Conservation (phyloP, 2,329 filamentous ascomycete species). For the Cercospora sp. region DNA sequence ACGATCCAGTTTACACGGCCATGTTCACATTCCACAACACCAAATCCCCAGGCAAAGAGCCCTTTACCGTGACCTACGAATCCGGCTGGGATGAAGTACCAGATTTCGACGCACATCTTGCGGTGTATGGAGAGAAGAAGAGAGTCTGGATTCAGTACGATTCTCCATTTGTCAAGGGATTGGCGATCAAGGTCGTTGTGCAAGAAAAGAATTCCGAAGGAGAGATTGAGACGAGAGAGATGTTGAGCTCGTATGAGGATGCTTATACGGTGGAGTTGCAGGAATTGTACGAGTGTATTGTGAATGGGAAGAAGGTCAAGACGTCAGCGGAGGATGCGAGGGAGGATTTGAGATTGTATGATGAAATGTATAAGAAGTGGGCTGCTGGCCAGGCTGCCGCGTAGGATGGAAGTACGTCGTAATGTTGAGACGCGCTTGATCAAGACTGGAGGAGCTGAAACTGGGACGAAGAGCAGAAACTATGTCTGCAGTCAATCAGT, state of each 20-base stretch:
- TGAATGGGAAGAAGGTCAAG: slow-evolving; percentile 44
- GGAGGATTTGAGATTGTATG: slow-evolving; percentile 42
- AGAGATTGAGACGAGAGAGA: slow-evolving; percentile 29
- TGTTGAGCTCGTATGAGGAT: slow-evolving; percentile 52
- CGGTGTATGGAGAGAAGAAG: slow-evolving; percentile 57
- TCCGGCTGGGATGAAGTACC: slow-evolving; percentile 57
- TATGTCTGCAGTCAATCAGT: background rate
- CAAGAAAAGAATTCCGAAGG: slow-evolving; percentile 46
- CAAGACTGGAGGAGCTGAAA: too few relatives aligned
- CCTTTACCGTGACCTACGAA: slow-evolving; percentile 59
- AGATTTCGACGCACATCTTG: slow-evolving; percentile 54
- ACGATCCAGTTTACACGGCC: slow-evolving; percentile 40
- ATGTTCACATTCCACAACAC: slow-evolving; percentile 48
- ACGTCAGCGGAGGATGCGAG: slow-evolving; percentile 46
- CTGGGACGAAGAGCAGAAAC: too few relatives aligned
- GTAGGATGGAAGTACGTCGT: background rate
- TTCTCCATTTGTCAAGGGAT: slow-evolving; percentile 58
- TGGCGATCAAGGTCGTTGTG: slow-evolving; percentile 53
- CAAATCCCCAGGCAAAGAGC: slow-evolving; percentile 15
- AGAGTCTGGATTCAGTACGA: slow-evolving; percentile 58
- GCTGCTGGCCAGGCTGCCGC: background rate
- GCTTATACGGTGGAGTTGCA: slow-evolving; percentile 48
- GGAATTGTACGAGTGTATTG: slow-evolving; percentile 43
- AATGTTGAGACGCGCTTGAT: background rate
- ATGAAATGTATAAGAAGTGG: slow-evolving; percentile 35